Conservation (phyloP, 805 yeast genomes). For the Lipomyces sp. region DNA sequence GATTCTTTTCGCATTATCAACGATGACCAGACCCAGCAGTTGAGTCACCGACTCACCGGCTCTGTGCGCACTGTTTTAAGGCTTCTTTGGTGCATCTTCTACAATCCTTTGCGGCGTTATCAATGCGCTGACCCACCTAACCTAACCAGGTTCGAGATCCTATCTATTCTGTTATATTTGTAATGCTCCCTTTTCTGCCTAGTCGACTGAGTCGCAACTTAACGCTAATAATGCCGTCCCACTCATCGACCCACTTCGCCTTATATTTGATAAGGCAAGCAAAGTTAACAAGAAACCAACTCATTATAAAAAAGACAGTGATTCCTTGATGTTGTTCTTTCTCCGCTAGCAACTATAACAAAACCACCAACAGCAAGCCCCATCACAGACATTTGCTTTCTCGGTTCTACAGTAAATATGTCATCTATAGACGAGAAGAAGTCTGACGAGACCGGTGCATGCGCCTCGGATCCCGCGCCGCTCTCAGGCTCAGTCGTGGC, state of each 20-base stretch:
- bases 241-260: background rate
- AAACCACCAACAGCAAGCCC: background rate
- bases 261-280: background rate
- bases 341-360: background rate
- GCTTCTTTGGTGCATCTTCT: background rate
- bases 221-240: background rate
- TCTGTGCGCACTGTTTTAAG: no score
- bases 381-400: background rate
- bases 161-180: background rate
- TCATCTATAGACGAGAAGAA: constrained; percentile 3
- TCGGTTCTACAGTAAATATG: constrained; percentile 46
- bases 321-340: background rate
- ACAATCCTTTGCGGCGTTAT: background rate
- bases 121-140: background rate
- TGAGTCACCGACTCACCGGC: no score
- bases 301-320: background rate
- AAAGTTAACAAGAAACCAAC: background rate
- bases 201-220: background rate
- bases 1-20: no score
- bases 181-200: background rate
- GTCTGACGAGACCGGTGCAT: background rate
- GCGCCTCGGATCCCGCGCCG: constrained; percentile 10
- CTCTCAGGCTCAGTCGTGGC: constrained; percentile 8
- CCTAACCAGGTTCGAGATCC: background rate
- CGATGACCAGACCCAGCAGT: no score